These are phyloP conservation scores for Davidsoniella australis DNA, from an alignment of 2,329 filamentous ascomycete genomes.

Conservation along the genomic window DNA sequence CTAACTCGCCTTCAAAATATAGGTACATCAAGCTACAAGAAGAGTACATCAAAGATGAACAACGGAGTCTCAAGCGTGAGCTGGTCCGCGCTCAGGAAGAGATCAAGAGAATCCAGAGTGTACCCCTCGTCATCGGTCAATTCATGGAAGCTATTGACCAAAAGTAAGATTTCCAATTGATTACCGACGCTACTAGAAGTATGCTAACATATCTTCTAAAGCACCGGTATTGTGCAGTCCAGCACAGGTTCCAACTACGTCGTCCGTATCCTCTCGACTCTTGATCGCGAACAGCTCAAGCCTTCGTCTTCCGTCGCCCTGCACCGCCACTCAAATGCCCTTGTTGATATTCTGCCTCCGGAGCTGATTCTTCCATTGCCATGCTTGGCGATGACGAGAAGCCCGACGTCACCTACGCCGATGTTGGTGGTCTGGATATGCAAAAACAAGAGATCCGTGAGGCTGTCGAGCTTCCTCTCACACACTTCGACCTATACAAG, in stretches of 20 bases:
- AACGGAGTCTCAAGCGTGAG: constrained; percentile 92
- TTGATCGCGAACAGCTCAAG: constrained; percentile 96
- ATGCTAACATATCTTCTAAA: constrained; percentile 22
- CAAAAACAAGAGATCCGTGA: constrained; percentile 99
- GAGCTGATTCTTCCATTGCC: constrained; percentile 97
- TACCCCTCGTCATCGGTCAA: constrained; percentile 92
- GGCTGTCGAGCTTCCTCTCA: constrained; percentile 89
- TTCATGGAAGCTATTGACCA: constrained; percentile 99
- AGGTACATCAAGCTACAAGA: constrained; percentile 95
- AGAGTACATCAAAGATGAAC: constrained; percentile 99
- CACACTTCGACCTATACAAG: constrained; percentile 96
- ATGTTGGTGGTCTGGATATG: constrained; percentile 96
- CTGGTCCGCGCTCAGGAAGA: constrained; percentile 94
- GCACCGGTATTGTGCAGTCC: constrained; percentile 95
- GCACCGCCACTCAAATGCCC: constrained; percentile 93
- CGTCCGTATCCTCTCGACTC: constrained; percentile 91
- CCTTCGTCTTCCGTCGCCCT: constrained; percentile 94
- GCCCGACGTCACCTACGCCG: constrained; percentile 93
- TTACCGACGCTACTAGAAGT: background rate
- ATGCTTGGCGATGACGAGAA: constrained; percentile 97
- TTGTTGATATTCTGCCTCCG: constrained; percentile 96
- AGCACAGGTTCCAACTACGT: constrained; percentile 98
- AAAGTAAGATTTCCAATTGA: constrained; percentile 44
- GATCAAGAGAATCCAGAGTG: constrained; percentile 98
- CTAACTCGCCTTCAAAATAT: constrained; percentile 14